Evolutionary conservation across 345 rosid species (phyloP).

Genomic region (Zanthoxylum bungeanum): DNA sequence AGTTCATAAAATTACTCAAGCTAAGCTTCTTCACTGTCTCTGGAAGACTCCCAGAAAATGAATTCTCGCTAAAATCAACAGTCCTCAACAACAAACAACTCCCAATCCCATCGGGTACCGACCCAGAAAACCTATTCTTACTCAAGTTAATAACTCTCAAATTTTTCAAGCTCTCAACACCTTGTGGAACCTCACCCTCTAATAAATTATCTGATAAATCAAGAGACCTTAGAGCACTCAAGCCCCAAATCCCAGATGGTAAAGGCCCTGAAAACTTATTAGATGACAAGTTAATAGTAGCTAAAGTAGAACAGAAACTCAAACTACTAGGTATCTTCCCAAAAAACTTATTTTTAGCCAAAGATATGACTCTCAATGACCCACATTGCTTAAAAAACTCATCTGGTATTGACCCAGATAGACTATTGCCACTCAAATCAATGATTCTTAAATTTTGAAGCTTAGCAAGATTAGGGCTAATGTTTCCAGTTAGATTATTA

Average conservation of each 20-base stretch:
- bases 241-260: conserved; percentile 67
- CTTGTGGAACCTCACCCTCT: conserved; percentile 63
- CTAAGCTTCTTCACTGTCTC: conserved; percentile 65
- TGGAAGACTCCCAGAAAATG: conserved; percentile 65
- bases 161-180: conserved; percentile 58
- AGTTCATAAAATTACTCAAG: conserved; percentile 53
- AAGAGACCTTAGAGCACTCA: conserved; percentile 68
- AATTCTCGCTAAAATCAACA: conserved; percentile 70
- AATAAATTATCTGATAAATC: conserved; percentile 74
- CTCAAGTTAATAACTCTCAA: conserved; percentile 58
- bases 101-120: conserved; percentile 66
- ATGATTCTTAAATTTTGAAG: conserved; percentile 58
- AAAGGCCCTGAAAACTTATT: conserved; percentile 69
- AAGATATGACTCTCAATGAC: conserved; percentile 59
- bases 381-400: conserved; percentile 82
- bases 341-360: conserved; percentile 64
- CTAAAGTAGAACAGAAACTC: conserved; percentile 67
- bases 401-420: conserved; percentile 65
- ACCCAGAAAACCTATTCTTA: conserved; percentile 55
- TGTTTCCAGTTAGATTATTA: conserved; percentile 68
- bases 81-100: conserved; percentile 63
- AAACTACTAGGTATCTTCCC: conserved; percentile 75
- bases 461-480: conserved; percentile 59
- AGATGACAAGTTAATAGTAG: conserved; percentile 58
- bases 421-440: conserved; percentile 69